Evolutionary conservation across 2,329 filamentous ascomycete species (phyloP).

Genomic region (Aspergillus texensis): DNA sequence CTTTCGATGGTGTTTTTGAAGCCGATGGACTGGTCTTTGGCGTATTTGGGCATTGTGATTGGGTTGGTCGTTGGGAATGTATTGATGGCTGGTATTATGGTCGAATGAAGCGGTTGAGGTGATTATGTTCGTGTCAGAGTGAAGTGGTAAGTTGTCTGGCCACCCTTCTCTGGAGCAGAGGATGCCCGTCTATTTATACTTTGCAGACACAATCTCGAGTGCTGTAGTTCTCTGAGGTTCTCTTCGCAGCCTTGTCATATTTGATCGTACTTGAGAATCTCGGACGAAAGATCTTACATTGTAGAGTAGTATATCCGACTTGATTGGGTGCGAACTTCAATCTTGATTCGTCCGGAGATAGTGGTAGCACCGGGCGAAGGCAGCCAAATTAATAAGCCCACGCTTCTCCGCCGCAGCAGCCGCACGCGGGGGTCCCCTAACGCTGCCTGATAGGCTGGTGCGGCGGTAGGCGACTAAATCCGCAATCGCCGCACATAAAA

Average conservation of each 20-base stretch:
- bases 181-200: conserved; percentile 22
- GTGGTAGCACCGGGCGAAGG: background rate
- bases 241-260: conserved; percentile 6
- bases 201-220: background rate
- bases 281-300: conserved; percentile 1
- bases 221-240: conserved; percentile 5
- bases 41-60: conserved; percentile 26
- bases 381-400: conserved; percentile 4
- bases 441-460: conserved; percentile 9
- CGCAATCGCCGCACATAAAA: conserved; percentile 15
- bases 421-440: conserved; percentile 5
- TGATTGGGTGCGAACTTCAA: background rate
- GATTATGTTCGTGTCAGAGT: background rate
- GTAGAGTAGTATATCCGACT: background rate
- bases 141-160: background rate
- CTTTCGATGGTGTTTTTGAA: conserved; percentile 39
- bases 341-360: conserved; percentile 9
- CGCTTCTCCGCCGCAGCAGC: conserved; percentile 21
- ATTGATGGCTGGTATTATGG: conserved; percentile 12
- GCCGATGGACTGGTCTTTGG: conserved; percentile 25
- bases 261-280: background rate
- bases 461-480: conserved; percentile 12
- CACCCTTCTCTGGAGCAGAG: conserved; percentile 2
- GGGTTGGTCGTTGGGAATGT: conserved; percentile 1
- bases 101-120: conserved; percentile 1